These are phyloP conservation scores for Botryotinia globosa DNA, from an alignment of 2,329 filamentous ascomycete genomes.

Conservation along the genomic window DNA sequence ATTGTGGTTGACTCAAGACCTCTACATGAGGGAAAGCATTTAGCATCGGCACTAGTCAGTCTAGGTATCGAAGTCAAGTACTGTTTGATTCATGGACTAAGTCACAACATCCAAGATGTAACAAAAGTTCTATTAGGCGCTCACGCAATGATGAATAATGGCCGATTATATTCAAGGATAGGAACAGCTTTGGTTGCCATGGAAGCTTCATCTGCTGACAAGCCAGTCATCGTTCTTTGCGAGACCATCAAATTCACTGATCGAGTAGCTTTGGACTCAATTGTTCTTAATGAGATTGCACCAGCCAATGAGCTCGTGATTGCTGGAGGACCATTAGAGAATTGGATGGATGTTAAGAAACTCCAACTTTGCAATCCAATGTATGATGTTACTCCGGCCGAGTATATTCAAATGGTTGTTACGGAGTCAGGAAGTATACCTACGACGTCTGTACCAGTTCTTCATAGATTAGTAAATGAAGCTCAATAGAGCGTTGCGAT, in stretches of 20 bases:
- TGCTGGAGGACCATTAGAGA: conserved; percentile 43
- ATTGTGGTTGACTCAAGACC: conserved; percentile 78
- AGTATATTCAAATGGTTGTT: conserved; percentile 83
- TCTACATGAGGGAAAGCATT: conserved; percentile 64
- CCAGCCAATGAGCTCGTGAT: conserved; percentile 62
- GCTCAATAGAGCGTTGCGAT: conserved; percentile 25
- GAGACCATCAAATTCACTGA: conserved; percentile 95
- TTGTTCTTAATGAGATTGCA: conserved; percentile 91
- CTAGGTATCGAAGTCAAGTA: conserved; percentile 77
- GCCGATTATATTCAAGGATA: conserved; percentile 80
- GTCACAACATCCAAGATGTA: conserved; percentile 67
- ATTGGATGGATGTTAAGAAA: conserved; percentile 57
- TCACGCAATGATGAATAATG: conserved; percentile 94
- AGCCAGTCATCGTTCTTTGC: conserved; percentile 84
- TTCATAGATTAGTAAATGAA: conserved; percentile 57
- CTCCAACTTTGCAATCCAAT: conserved; percentile 70
- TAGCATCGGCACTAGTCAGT: conserved; percentile 67
- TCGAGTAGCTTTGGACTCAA: conserved; percentile 84
- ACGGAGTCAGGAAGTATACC: conserved; percentile 88
- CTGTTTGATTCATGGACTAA: conserved; percentile 73
- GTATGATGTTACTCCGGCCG: conserved; percentile 87
- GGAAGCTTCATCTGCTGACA: conserved; percentile 70
- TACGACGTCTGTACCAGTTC: conserved; percentile 78
- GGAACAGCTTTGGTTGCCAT: conserved; percentile 87
- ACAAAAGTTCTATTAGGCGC: conserved; percentile 72